These are phyloP conservation scores for Aspergillus leporis DNA, from an alignment of 495 filamentous ascomycete species.

Conservation along the genomic window DNA sequence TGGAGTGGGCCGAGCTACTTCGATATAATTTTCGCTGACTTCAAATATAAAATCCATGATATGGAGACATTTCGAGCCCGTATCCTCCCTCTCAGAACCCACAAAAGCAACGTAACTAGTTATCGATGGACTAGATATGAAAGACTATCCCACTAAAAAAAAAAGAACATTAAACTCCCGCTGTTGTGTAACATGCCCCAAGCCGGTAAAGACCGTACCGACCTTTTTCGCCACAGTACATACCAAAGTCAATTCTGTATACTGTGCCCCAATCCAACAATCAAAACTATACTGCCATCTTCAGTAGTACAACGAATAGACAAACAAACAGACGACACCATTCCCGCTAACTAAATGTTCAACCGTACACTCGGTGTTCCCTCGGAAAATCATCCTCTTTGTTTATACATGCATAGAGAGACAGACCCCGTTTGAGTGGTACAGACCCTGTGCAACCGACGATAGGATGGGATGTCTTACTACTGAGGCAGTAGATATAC, in stretches of 20 bases:
- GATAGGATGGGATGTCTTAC: too few species aligned
- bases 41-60: too few species aligned
- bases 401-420: not conserved
- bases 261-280: not conserved
- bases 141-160: not conserved
- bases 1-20: too few species aligned
- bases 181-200: not conserved
- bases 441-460: too few species aligned
- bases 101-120: not conserved
- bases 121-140: too few species aligned
- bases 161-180: not conserved
- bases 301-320: not conserved
- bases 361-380: not conserved
- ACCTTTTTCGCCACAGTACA: not conserved
- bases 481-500: too few species aligned
- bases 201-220: not conserved
- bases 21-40: too few species aligned
- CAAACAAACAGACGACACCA: not conserved
- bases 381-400: not conserved
- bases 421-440: too few species aligned
- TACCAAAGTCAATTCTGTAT: not conserved
- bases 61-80: too few species aligned
- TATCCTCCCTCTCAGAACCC: not conserved
- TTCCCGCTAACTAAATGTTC: not conserved
- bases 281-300: not conserved